Conservation (phyloP, 495 filamentous ascomycete species). For the Penicillium maclennaniae region DNA sequence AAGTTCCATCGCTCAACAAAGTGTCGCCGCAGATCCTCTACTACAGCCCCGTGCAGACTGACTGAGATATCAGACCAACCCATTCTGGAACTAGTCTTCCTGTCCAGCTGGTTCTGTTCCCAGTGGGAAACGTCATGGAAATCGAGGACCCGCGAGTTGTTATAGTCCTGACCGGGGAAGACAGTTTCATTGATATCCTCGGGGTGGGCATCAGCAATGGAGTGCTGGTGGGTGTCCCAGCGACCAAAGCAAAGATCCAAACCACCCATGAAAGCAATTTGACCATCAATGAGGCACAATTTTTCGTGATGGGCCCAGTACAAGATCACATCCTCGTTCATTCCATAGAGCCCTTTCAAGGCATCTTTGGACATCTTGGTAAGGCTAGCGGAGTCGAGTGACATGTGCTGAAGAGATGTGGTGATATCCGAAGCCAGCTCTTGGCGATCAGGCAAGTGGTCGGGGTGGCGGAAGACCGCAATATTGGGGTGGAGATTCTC, state of each 20-base stretch:
- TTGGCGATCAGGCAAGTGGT: slow-evolving; percentile 75
- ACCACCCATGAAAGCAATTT: slow-evolving; percentile 84
- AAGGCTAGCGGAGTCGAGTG: slow-evolving; percentile 47
- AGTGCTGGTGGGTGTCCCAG: slow-evolving; percentile 67
- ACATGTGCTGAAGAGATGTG: slow-evolving; percentile 49
- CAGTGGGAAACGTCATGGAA: slow-evolving; percentile 82
- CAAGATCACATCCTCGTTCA: slow-evolving; percentile 72
- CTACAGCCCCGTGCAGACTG: slow-evolving; percentile 73
- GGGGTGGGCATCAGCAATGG: slow-evolving; percentile 83
- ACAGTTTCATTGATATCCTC: slow-evolving; percentile 67
- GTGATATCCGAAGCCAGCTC: slow-evolving; percentile 48
- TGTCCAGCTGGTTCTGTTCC: slow-evolving; percentile 82
- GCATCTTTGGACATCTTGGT: slow-evolving; percentile 61
- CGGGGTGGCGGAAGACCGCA: slow-evolving; percentile 85
- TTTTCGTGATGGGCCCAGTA: slow-evolving; percentile 99
- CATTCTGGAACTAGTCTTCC: slow-evolving; percentile 78
- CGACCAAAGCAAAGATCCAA: slow-evolving; percentile 60
- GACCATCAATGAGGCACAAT: slow-evolving; percentile 76
- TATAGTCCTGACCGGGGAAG: slow-evolving; percentile 92
- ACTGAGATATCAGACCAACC: slow-evolving; percentile 91
- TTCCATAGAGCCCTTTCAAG: slow-evolving; percentile 75
- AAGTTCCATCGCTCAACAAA: slow-evolving; percentile 93
- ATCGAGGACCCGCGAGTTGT: slow-evolving; percentile 84
- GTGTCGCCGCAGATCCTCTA: slow-evolving; percentile 71
- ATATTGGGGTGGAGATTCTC: slow-evolving; percentile 84